Evolutionary conservation across 2,329 filamentous ascomycete genomes (phyloP).

Genomic region (Beauveria bassiana): DNA sequence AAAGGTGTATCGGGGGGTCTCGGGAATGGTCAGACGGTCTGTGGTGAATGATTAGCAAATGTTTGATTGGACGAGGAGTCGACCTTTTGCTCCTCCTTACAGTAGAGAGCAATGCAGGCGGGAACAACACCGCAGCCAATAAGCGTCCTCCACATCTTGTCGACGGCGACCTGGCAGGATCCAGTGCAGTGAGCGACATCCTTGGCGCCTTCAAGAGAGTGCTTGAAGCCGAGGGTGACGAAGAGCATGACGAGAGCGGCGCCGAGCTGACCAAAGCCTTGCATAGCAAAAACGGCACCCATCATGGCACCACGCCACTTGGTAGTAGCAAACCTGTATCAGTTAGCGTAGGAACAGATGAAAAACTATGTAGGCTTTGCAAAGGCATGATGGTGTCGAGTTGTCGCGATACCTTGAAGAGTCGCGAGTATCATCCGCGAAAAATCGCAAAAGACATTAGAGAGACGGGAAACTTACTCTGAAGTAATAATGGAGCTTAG

Average conservation of each 20-base stretch:
- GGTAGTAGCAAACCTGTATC: constrained; percentile 57
- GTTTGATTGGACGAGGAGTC: background rate
- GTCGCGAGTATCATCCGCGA: no score
- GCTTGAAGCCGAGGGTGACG: constrained; percentile 63
- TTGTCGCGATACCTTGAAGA: no score
- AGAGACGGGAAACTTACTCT: constrained; percentile 41
- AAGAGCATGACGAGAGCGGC: constrained; percentile 72
- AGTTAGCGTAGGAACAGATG: no score
- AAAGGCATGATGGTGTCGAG: fast-evolving
- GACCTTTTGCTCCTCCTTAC: constrained; percentile 18
- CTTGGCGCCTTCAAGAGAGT: constrained; percentile 46
- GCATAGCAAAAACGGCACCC: constrained; percentile 80
- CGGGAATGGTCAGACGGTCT: constrained; percentile 70
- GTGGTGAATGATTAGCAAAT: background rate
- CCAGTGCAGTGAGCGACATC: constrained; percentile 45
- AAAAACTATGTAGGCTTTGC: no score
- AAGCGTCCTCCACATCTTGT: constrained; percentile 81
- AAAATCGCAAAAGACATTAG: no score
- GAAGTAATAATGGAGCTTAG: constrained; percentile 78
- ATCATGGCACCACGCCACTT: constrained; percentile 85
- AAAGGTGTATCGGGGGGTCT: constrained; percentile 83
- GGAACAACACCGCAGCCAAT: constrained; percentile 78
- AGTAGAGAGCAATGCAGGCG: constrained; percentile 75
- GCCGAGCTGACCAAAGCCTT: constrained; percentile 71
- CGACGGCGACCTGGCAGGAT: constrained; percentile 42